Conservation (phyloP, 176 grass and related monocot genomes). For the Rhipidocladum racemiflorum region DNA sequence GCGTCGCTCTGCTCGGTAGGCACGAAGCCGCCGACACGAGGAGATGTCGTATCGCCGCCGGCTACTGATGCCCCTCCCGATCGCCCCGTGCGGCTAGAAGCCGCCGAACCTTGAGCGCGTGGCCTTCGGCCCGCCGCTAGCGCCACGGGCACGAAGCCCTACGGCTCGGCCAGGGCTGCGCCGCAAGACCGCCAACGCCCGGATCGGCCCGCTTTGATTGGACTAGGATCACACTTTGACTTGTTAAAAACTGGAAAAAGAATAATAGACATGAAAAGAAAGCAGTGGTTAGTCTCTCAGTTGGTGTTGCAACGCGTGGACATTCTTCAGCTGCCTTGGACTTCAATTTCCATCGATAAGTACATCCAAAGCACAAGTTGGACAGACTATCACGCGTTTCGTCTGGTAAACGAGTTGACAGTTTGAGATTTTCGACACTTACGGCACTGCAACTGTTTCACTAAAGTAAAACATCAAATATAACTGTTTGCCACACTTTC, state of each 20-base stretch:
- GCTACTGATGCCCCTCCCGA: too few relatives aligned
- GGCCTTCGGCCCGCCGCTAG: too few relatives aligned
- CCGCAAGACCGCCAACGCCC: too few relatives aligned
- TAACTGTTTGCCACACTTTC: too few relatives aligned
- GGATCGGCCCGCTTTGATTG: neutral
- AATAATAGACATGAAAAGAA: neutral
- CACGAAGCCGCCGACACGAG: too few relatives aligned
- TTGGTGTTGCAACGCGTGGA: neutral
- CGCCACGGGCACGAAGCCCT: too few relatives aligned
- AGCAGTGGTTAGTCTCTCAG: neutral
- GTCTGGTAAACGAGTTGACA: conserved; percentile 19
- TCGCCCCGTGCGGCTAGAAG: too few relatives aligned
- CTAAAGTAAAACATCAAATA: neutral
- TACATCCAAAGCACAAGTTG: neutral
- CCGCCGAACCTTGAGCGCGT: too few relatives aligned
- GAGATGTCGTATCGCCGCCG: too few relatives aligned
- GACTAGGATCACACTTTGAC: conserved; percentile 6
- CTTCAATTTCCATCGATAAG: neutral
- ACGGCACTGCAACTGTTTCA: neutral
- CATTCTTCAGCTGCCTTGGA: neutral
- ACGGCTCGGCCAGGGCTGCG: too few relatives aligned
- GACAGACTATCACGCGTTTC: conserved; percentile 15
- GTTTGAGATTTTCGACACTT: neutral
- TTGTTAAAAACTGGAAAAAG: conserved; percentile 14
- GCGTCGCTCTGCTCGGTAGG: too few relatives aligned